Conservation (phyloP, 768 basidiomycete genomes). For the Phlegmacium glaucopus region DNA sequence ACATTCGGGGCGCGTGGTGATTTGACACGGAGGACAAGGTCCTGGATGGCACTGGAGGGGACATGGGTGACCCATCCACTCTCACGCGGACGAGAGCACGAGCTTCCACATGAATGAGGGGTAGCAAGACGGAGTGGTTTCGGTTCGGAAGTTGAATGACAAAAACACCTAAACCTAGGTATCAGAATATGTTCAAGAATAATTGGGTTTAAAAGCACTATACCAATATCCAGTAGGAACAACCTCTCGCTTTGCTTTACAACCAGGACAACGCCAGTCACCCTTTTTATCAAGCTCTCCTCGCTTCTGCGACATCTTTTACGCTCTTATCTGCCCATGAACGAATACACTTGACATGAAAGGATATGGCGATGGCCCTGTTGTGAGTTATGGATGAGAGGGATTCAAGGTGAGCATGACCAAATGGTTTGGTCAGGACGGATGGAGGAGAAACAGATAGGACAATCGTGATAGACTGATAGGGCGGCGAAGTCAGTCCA, state of each 20-base stretch:
- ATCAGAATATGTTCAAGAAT: background rate
- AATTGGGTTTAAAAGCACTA: constrained; percentile 20
- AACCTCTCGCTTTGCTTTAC: constrained; percentile 72
- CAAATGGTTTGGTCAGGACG: constrained; percentile 79
- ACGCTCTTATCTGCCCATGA: constrained; percentile 86
- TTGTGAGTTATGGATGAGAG: constrained; percentile 29
- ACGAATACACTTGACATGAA: constrained; percentile 87
- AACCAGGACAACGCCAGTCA: constrained; percentile 94
- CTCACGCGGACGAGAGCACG: constrained; percentile 58
- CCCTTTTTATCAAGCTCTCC: constrained; percentile 61
- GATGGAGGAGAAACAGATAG: constrained; percentile 81
- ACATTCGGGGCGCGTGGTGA: constrained; percentile 75
- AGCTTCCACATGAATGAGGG: constrained; percentile 73
- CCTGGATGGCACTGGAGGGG: constrained; percentile 89
- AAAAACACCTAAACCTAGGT: constrained; percentile 67
- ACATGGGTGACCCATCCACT: constrained; percentile 78
- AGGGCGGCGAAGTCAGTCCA: constrained; percentile 65
- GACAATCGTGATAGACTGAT: constrained; percentile 74
- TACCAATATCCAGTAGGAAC: constrained; percentile 69
- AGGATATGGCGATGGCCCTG: constrained; percentile 56
- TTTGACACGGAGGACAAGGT: constrained; percentile 91
- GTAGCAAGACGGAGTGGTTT: constrained; percentile 65
- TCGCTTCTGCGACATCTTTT: constrained; percentile 68
- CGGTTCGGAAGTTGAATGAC: constrained; percentile 70
- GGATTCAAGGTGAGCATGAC: constrained; percentile 75